Conservation (phyloP, 1,284 basidiomycete genomes). For the Inonotus hispidus region DNA sequence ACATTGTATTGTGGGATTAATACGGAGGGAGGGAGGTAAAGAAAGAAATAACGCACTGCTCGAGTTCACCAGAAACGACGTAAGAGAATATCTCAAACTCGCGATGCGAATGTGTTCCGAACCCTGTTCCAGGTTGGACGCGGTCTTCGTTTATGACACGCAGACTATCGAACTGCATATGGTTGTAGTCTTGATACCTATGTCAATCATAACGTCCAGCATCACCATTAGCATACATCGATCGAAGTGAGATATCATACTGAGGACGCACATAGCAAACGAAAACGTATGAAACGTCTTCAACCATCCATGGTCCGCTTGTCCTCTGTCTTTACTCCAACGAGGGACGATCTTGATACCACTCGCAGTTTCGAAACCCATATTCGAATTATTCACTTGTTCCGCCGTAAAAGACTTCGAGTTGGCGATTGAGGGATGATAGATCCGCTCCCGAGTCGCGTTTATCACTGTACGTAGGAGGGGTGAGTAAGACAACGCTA, state of each 20-base stretch:
- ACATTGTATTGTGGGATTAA: neutral
- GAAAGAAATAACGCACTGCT: conserved; percentile 51
- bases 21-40: neutral
- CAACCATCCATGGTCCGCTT: conserved; percentile 86
- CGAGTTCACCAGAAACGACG: conserved; percentile 69
- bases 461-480: conserved; percentile 9
- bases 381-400: neutral
- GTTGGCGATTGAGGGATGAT: neutral
- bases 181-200: conserved; percentile 59
- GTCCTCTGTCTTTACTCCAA: conserved; percentile 63
- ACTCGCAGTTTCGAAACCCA: neutral
- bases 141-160: conserved; percentile 90
- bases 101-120: conserved; percentile 80
- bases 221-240: conserved; percentile 2
- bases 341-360: conserved; percentile 46
- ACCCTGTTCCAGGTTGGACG: conserved; percentile 72
- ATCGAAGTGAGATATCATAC: too few relatives aligned
- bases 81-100: conserved; percentile 94
- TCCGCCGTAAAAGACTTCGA: neutral
- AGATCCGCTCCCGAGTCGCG: conserved; percentile 2
- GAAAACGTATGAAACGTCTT: conserved; percentile 88
- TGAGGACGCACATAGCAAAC: conserved; percentile 66
- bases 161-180: conserved; percentile 56
- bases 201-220: neutral
- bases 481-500: neutral